Evolutionary conservation across 1,284 basidiomycete genomes (phyloP).

Genomic region (Marasmius oreades): DNA sequence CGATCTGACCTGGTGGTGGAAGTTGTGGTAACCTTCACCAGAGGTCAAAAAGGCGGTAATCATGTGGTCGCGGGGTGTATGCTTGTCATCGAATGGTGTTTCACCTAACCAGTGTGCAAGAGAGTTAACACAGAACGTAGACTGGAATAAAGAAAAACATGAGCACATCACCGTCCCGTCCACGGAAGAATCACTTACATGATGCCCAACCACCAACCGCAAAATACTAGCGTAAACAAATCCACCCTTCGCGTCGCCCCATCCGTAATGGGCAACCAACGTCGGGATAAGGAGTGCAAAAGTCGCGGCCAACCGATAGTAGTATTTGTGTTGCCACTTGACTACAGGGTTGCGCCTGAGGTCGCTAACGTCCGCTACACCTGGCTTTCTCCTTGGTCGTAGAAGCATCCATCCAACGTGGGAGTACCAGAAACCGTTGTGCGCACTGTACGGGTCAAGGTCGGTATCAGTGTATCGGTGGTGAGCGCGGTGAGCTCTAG

Average conservation of each 20-base stretch:
- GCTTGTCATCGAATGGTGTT: slow-evolving; percentile 91
- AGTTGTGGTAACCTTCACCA: slow-evolving; percentile 96
- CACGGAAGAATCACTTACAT: slow-evolving; percentile 50
- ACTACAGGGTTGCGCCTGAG: slow-evolving; percentile 75
- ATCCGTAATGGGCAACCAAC: slow-evolving; percentile 71
- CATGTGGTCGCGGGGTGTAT: slow-evolving; percentile 85
- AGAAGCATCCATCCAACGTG: slow-evolving; percentile 94
- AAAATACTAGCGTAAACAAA: slow-evolving; percentile 85
- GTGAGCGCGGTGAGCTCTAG: slow-evolving; percentile 90
- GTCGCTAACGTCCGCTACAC: slow-evolving; percentile 87
- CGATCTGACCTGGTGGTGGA: slow-evolving; percentile 65
- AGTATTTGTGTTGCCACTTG: slow-evolving; percentile 86
- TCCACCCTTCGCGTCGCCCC: slow-evolving; percentile 85
- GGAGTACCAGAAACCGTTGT: slow-evolving; percentile 76
- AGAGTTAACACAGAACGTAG: slow-evolving; percentile 94
- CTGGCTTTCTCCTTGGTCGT: slow-evolving; percentile 85
- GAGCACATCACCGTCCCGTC: background rate
- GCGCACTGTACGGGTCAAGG: slow-evolving; percentile 91
- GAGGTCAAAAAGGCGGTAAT: slow-evolving; percentile 85
- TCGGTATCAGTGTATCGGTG: slow-evolving; percentile 96
- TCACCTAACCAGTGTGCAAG: slow-evolving; percentile 94
- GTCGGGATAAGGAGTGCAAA: slow-evolving; percentile 79
- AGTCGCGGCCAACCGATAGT: slow-evolving; percentile 65
- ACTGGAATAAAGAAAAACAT: slow-evolving; percentile 38
- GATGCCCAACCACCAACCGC: slow-evolving; percentile 84